Base-by-base conservation (phyloP, 768 basidiomycete genomes). In the Roridomyces roridus region DNA sequence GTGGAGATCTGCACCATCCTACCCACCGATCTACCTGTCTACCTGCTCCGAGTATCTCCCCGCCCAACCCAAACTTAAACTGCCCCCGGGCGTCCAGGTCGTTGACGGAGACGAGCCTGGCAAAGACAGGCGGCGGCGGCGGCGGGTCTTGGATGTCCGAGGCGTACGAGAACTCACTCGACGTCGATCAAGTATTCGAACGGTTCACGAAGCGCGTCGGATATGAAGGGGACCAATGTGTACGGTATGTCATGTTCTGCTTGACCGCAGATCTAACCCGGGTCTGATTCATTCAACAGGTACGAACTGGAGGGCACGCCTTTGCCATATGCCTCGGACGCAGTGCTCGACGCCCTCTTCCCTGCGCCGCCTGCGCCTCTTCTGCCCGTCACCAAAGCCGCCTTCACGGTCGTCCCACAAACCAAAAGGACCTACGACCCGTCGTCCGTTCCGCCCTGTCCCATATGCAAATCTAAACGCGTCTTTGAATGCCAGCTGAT, bases 401-500 rank as follows among this genome's bases (percentile, higher is more conserved):
- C 70, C 21, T 87, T 86, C 71, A 85, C 80, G 58, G 85, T 86
- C n/a, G 71, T 76, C 1, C 76, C 72, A 11, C 62, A 76, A 2
- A 69, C 70, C 35, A 83, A 80, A 63, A 79, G 85, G 39, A 73
- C 74, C 0, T 97, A 88, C 72, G 71, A 78, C 41, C 73, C 85
- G 5, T 65, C 77, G 0, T 70, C 78, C 8, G 74, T 94, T 26
- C 85, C 89, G 0, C 57, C 71, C 0, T 98, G 96, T 68, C 78
- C 85, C 2, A 66, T 73, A 14, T 98, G 96, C 74, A 74, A 77
- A 34, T 78, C 83, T 3, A 75, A 74, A 40, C 83, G 94, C 15
- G 82, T 88, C 20, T 98, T 97, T 70, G 96, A 98, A 70, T 91
- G 91, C 65, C 96, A 98, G 70, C 78, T 98, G 49, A 96, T 96